Conservation (phyloP, 805 yeast genomes). For the Wickerhamiella australiensis region DNA sequence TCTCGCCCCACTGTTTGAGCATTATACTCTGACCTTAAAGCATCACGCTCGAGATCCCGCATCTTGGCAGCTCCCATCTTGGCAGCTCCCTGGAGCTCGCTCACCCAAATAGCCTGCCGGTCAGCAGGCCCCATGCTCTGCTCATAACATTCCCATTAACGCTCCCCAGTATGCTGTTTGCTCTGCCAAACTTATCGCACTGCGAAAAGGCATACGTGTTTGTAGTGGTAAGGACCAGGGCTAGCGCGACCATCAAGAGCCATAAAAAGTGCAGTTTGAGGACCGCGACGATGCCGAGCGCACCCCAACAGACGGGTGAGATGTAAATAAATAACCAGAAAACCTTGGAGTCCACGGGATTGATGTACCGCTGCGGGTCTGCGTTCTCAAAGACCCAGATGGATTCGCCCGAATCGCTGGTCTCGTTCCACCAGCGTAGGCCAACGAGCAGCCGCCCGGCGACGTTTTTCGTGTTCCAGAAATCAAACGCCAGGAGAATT, state of each 20-base stretch:
- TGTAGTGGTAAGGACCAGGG: slow-evolving; percentile 59
- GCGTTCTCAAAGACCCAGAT: slow-evolving; percentile 86
- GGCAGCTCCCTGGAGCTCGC: no score
- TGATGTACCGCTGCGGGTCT: slow-evolving; percentile 50
- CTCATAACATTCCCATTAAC: slow-evolving; percentile 21
- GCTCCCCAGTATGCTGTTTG: slow-evolving; percentile 43
- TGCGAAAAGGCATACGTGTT: slow-evolving; percentile 84
- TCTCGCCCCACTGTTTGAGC: no score
- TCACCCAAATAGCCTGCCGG: slow-evolving; percentile 16
- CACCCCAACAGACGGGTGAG: slow-evolving; percentile 65
- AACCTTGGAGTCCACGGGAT: slow-evolving; percentile 81
- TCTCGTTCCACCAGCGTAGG: slow-evolving; percentile 90
- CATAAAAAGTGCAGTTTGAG: slow-evolving; percentile 62
- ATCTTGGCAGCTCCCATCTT: no score
- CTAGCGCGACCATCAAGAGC: slow-evolving; percentile 38
- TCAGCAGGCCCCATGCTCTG: slow-evolving; percentile 14
- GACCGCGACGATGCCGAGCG: slow-evolving; percentile 64
- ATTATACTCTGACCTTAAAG: no score
- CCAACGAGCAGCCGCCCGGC: slow-evolving; percentile 86
- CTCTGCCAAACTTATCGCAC: slow-evolving; percentile 86
- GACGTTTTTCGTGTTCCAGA: slow-evolving; percentile 87
- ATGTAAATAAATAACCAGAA: slow-evolving; percentile 74
- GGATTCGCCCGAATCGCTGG: slow-evolving; percentile 49
- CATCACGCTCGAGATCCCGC: no score
- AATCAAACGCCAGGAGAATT: slow-evolving; percentile 71